These are phyloP conservation scores for Exophiala sideris DNA, from an alignment of 2,329 filamentous ascomycete species.

Conservation along the genomic window DNA sequence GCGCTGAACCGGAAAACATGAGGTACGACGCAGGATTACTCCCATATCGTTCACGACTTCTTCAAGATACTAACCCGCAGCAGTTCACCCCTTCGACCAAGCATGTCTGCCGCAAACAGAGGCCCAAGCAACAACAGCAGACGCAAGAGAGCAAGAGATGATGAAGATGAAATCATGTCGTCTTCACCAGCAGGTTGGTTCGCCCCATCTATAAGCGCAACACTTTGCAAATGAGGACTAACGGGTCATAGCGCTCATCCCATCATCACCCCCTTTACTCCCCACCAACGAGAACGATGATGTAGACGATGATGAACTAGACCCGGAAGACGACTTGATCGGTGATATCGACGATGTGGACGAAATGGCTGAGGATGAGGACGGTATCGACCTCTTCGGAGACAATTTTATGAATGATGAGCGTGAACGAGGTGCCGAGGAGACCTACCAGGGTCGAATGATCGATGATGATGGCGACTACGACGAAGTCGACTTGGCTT, in stretches of 20 bases:
- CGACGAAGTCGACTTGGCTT: conserved; percentile 57
- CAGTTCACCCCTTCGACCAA: conserved; percentile 79
- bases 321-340: conserved; percentile 55
- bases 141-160: conserved; percentile 64
- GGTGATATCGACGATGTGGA: conserved; percentile 65
- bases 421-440: conserved; percentile 44
- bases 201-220: background rate
- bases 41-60: background rate
- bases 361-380: conserved; percentile 66
- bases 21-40: conserved; percentile 8
- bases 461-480: conserved; percentile 66
- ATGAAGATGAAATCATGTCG: conserved; percentile 59
- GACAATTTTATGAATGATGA: conserved; percentile 66
- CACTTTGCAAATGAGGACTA: background rate
- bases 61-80: conserved; percentile 1
- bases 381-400: conserved; percentile 66
- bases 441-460: conserved; percentile 55
- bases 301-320: conserved; percentile 44
- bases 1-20: conserved; percentile 9
- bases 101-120: conserved; percentile 79
- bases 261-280: conserved; percentile 60
- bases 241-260: conserved; percentile 38
- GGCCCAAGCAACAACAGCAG: conserved; percentile 55
- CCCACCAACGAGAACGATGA: conserved; percentile 41
- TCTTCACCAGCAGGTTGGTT: conserved; percentile 53